Evolutionary conservation across 139 green algal genomes (phyloP).

Genomic region (Desmodesmus armatus): DNA sequence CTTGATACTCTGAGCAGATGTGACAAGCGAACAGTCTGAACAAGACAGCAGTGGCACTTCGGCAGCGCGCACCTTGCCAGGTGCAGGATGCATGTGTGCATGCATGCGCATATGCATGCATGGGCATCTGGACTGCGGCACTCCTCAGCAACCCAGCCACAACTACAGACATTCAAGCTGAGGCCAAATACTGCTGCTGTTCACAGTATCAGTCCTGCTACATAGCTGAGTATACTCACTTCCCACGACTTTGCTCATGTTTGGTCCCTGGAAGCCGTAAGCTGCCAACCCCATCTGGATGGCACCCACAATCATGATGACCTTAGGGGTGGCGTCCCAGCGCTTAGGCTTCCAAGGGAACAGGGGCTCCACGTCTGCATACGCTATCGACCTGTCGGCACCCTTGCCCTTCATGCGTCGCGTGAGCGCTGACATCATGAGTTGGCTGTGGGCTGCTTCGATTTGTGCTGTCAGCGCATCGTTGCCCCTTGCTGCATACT

Average conservation of each 20-base stretch:
- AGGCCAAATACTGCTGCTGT: too few relatives aligned
- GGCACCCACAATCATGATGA: constrained; percentile 62
- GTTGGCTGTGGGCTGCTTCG: constrained; percentile 55
- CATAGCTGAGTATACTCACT: too few relatives aligned
- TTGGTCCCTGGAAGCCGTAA: constrained; percentile 65
- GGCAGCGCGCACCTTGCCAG: too few relatives aligned
- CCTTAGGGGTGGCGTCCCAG: constrained; percentile 72
- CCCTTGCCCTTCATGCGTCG: constrained; percentile 56
- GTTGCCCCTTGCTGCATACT: constrained; percentile 52
- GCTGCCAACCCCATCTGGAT: constrained; percentile 63
- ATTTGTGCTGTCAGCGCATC: constrained; percentile 49
- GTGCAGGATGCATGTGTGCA: neutral
- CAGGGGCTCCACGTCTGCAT: constrained; percentile 66
- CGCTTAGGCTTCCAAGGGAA: constrained; percentile 74
- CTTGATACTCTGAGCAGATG: neutral
- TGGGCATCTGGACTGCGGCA: neutral
- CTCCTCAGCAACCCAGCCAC: too few relatives aligned
- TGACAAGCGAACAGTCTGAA: too few relatives aligned
- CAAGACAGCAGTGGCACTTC: too few relatives aligned
- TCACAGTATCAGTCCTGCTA: too few relatives aligned
- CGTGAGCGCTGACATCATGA: constrained; percentile 62
- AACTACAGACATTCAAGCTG: too few relatives aligned
- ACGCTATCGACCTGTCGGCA: constrained; percentile 54
- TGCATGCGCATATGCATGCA: neutral
- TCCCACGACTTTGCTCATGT: constrained; percentile 57